A percentile compares a stretch with the other conserved stretches of the same genome.
These are phyloP conservation scores for Trichoderma simmonsii DNA, from an alignment of 2,329 filamentous ascomycete species.

Conservation along the genomic window DNA sequence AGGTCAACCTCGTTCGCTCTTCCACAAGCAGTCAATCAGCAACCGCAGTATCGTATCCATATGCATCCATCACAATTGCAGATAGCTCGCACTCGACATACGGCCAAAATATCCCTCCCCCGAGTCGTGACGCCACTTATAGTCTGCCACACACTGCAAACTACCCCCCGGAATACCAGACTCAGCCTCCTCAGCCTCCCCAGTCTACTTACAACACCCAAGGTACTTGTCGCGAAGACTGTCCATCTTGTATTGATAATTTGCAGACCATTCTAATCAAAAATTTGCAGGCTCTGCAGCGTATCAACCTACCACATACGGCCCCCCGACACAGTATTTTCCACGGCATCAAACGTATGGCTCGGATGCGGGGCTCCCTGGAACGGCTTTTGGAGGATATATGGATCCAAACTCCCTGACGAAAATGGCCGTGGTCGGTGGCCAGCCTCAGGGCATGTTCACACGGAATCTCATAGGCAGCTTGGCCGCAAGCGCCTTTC, in stretches of 20 bases:
- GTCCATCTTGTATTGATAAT: not conserved
- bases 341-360: constrained; percentile 34
- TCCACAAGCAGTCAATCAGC: constrained; percentile 69
- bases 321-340: constrained; percentile 38
- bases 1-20: constrained; percentile 64
- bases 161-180: constrained; percentile 36
- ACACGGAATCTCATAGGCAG: constrained; percentile 94
- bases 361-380: constrained; percentile 27
- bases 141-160: constrained; percentile 27
- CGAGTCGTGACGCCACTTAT: constrained; percentile 37
- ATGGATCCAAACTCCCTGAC: constrained; percentile 31
- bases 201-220: constrained; percentile 30
- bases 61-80: constrained; percentile 47
- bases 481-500: constrained; percentile 82
- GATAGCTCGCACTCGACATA: constrained; percentile 30
- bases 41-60: constrained; percentile 75
- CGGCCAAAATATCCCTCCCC: constrained; percentile 36
- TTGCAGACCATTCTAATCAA: not conserved
- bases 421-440: constrained; percentile 39
- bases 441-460: constrained; percentile 75
- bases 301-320: constrained; percentile 34
- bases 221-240: constrained; percentile 26
- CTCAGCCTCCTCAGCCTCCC: constrained; percentile 22
- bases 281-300: constrained; percentile 24
- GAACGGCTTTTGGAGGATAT: constrained; percentile 29